Evolutionary conservation across 1,139 yeast genomes (phyloP).

Genomic region (Yamadazyma dushanensis): DNA sequence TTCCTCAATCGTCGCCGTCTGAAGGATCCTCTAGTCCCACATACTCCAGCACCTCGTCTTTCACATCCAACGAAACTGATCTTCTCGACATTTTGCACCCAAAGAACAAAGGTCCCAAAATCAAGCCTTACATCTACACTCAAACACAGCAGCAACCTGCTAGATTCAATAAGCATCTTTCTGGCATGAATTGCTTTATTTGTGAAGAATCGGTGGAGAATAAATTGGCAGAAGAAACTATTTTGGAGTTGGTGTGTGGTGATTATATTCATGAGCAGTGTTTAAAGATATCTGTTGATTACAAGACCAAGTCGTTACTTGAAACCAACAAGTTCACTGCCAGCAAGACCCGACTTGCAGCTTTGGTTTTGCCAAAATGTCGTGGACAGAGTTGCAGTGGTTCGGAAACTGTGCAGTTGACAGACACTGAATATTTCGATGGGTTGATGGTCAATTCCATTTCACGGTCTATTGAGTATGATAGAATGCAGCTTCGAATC

Average conservation of each 20-base stretch:
- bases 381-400: constrained; percentile 9
- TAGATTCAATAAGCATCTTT: constrained; percentile 6
- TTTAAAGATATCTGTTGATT: constrained; percentile 22
- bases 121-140: constrained; percentile 25
- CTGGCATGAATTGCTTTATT: constrained; percentile 28
- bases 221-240: constrained; percentile 32
- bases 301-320: constrained; percentile 9
- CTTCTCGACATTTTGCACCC: constrained; percentile 1
- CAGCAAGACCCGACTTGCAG: constrained; percentile 7
- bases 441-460: constrained; percentile 13
- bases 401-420: constrained; percentile 6
- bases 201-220: constrained; percentile 37
- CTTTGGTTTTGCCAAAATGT: constrained; percentile 14
- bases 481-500: background rate
- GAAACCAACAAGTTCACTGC: constrained; percentile 11
- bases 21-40: constrained; percentile 6
- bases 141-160: constrained; percentile 13
- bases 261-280: constrained; percentile 43
- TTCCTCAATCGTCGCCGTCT: background rate
- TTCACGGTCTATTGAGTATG: constrained; percentile 8
- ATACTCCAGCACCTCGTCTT: constrained; percentile 8
- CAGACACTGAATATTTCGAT: constrained; percentile 9
- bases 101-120: constrained; percentile 24
- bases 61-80: constrained; percentile 4
- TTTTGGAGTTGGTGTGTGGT: constrained; percentile 37